Conservation (phyloP, 1,284 basidiomycete genomes). For the Pascua sp. region DNA sequence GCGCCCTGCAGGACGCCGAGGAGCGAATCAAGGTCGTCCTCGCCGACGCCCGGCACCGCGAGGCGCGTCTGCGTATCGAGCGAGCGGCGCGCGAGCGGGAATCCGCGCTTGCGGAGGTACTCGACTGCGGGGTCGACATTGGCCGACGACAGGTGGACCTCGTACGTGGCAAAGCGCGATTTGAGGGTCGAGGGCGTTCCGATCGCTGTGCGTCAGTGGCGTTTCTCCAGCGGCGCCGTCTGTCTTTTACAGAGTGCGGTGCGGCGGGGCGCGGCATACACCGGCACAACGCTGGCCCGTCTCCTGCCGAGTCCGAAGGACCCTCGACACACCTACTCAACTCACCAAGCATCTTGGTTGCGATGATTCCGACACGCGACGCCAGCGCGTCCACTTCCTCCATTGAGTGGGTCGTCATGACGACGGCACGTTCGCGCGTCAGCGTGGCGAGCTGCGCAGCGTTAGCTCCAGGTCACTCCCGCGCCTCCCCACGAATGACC, state of each 20-base stretch:
- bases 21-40: slow-evolving; percentile 25
- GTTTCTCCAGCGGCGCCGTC: neutral
- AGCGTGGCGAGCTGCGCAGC: slow-evolving; percentile 58
- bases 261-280: too few relatives aligned
- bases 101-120: slow-evolving; percentile 62
- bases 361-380: slow-evolving; percentile 67
- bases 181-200: slow-evolving; percentile 65
- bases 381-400: slow-evolving; percentile 75
- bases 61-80: slow-evolving; percentile 32
- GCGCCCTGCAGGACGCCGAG: slow-evolving; percentile 19
- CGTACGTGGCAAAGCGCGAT: slow-evolving; percentile 66
- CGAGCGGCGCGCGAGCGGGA: slow-evolving; percentile 51
- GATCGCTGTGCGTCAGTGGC: slow-evolving; percentile 38
- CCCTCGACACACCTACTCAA: slow-evolving; percentile 24
- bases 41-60: slow-evolving; percentile 28
- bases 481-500: neutral
- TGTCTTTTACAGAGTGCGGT: too few relatives aligned
- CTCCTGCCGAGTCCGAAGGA: neutral
- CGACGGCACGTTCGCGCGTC: slow-evolving; percentile 37
- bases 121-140: slow-evolving; percentile 58
- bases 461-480: too few relatives aligned
- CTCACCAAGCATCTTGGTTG: slow-evolving; percentile 64
- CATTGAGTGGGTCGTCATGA: slow-evolving; percentile 64
- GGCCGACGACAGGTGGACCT: slow-evolving; percentile 68
- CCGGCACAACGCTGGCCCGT: too few relatives aligned